Percentiles rank a stretch among this genome's conserved stretches.
phyloP scores from a whole-genome alignment of 2,329 filamentous ascomycete species.

The Diaporthe eres region DNA sequence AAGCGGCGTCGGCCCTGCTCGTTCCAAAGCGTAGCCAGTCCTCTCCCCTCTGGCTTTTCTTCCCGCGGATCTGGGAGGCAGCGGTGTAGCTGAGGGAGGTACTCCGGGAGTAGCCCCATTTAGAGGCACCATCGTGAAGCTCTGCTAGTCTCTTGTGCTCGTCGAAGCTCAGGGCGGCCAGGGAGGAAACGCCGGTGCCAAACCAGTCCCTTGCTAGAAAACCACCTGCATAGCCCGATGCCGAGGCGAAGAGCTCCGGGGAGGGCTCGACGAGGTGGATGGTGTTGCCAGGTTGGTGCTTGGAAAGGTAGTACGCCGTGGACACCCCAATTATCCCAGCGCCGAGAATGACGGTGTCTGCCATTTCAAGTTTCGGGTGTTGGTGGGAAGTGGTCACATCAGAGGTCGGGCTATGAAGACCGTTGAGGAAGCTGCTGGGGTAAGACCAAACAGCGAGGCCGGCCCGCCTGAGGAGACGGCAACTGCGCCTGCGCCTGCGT shows the following conservation, averaged over 20 bases:
- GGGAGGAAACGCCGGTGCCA: conserved; percentile 64
- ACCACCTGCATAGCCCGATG: conserved; percentile 81
- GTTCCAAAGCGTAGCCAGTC: conserved; percentile 78
- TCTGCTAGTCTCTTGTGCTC: conserved; percentile 77
- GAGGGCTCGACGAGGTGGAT: conserved; percentile 65
- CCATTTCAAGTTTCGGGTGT: conserved; percentile 48
- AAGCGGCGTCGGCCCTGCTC: conserved; percentile 70
- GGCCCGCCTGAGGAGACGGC: conserved; percentile 10
- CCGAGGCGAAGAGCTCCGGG: conserved; percentile 76
- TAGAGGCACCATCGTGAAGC: conserved; percentile 67
- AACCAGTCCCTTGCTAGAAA: conserved; percentile 85
- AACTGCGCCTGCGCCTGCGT: not conserved
- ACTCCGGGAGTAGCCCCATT: conserved; percentile 66
- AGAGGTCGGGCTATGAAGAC: conserved; percentile 12
- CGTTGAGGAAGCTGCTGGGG: conserved; percentile 29
- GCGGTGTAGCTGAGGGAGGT: conserved; percentile 68
- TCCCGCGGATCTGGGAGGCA: conserved; percentile 46
- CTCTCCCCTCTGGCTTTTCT: conserved; percentile 62
- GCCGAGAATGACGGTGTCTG: conserved; percentile 76
- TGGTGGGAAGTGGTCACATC: conserved; percentile 11
- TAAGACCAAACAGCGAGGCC: conserved; percentile 17
- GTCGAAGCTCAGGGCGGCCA: conserved; percentile 78
- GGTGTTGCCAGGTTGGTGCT: conserved; percentile 56
- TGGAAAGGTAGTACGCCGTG: conserved; percentile 80
- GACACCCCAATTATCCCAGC: conserved; percentile 79